Evolutionary conservation across 768 basidiomycete genomes (phyloP).

Genomic region (Grammothele lineata): DNA sequence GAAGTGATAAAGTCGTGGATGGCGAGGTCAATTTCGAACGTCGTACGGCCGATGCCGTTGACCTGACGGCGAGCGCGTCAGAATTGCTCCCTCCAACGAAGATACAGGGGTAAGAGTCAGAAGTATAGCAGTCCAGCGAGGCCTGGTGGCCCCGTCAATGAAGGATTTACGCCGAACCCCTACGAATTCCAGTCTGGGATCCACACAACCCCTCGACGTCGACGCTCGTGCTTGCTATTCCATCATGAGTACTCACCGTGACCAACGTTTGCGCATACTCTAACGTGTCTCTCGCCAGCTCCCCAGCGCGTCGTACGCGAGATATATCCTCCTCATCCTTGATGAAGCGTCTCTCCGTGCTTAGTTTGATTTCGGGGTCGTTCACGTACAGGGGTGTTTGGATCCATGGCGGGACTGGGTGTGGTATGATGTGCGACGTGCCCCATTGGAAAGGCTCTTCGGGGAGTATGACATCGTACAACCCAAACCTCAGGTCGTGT

Average conservation of each 20-base stretch:
- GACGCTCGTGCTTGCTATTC: too few relatives aligned
- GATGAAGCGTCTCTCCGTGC: constrained; percentile 1
- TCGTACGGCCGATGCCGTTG: constrained; percentile 73
- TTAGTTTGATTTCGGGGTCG: not conserved
- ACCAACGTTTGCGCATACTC: constrained; percentile 18
- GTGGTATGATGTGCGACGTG: constrained; percentile 53
- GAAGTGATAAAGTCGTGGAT: constrained; percentile 70
- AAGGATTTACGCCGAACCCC: too few relatives aligned
- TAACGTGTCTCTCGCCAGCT: constrained; percentile 18
- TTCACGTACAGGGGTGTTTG: constrained; percentile 41
- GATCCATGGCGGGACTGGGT: constrained; percentile 55
- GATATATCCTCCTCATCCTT: constrained; percentile 11
- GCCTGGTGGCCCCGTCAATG: too few relatives aligned
- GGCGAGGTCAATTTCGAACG: constrained; percentile 64
- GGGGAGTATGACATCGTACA: constrained; percentile 60
- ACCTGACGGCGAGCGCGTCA: not conserved
- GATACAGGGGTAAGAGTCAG: too few relatives aligned
- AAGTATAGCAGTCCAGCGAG: too few relatives aligned
- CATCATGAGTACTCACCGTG: too few relatives aligned
- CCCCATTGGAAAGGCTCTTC: constrained; percentile 62
- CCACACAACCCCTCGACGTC: too few relatives aligned
- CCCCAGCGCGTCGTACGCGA: constrained; percentile 17
- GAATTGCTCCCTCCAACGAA: too few relatives aligned
- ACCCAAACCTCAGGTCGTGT: constrained; percentile 34
- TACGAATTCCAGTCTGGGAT: too few relatives aligned